Evolutionary conservation across 2,329 filamentous ascomycete genomes (phyloP), one percentile per base, ranked within the genome.

Genomic region (Nemania abortiva): DNA sequence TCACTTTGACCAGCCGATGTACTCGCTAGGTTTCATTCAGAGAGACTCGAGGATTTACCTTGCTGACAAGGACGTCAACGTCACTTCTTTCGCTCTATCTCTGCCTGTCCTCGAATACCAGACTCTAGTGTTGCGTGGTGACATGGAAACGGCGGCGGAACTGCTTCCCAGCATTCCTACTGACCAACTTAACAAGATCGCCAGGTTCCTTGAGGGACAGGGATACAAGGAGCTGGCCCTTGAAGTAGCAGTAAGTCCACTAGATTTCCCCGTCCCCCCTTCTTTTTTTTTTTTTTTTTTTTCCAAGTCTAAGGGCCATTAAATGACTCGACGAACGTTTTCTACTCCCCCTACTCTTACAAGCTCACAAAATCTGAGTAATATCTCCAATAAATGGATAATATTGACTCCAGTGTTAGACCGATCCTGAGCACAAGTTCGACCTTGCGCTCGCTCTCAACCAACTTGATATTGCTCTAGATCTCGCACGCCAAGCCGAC

Each of bases 131-230:
- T 89, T 99, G 20, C 92, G 96, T 66, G 95, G 92, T 60, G 96
- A 99, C 76, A 91, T 98, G 86, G 96, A 98, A 72, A 89, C 93
- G 15, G 96, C 96, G 0, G 91, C 92, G 10, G 94, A 97, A 79
- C 87, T 98, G 72, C 89, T 99, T 18, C 85, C 89, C 4, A 91
- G 91, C 22, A 95, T 99, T 45, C 94, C 95, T 0, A 84, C 90
- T n/a, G 93, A 97, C 72, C 94, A 99, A 81, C 92, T 97, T 81
- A 98, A 97, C 86, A 98, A 98, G 85, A 97, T 99, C 75, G 96
- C 96, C 3, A 91, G 96, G 24, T 99, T 99, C 87, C 86, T 99
- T 62, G 96, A 98, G 81, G 96, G 96, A 2, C 96, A 99, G 82
- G 95, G 95, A 49, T 94, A 97, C 83, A 98, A 98, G 83, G 95